Evolutionary conservation across 2,329 filamentous ascomycete species (phyloP).

Genomic region (Bipolaris oryzae): DNA sequence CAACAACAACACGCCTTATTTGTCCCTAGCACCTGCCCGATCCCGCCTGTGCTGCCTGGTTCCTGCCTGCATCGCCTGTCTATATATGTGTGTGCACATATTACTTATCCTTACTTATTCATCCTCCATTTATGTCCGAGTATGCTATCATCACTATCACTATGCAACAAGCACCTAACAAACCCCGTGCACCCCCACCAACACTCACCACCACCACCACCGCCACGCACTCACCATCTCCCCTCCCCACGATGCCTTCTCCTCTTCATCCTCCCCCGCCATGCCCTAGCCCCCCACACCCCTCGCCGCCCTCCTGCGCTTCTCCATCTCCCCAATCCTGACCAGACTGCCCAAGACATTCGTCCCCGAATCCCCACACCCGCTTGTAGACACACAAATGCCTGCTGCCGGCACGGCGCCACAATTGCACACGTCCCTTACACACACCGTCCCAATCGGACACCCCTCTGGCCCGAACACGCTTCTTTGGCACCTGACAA

Average conservation of each 20-base stretch:
- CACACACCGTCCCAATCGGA: constrained; percentile 24
- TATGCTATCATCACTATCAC: too few relatives aligned
- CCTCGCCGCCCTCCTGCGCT: constrained; percentile 12
- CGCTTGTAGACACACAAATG: constrained; percentile 28
- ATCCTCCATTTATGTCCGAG: too few relatives aligned
- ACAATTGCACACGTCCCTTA: constrained; percentile 27
- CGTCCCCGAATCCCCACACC: constrained; percentile 25
- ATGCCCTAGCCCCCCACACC: constrained; percentile 1
- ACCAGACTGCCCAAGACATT: constrained; percentile 21
- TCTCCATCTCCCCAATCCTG: constrained; percentile 21
- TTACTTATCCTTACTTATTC: too few relatives aligned
- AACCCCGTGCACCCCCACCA: too few relatives aligned
- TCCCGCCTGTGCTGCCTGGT: too few relatives aligned
- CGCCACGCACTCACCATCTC: not conserved
- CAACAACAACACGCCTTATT: not conserved
- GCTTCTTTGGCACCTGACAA: constrained; percentile 9
- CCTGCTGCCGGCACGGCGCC: constrained; percentile 13
- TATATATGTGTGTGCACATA: too few relatives aligned
- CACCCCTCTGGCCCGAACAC: constrained; percentile 14
- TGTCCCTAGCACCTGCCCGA: not conserved
- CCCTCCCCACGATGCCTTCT: not conserved
- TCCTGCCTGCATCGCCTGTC: too few relatives aligned
- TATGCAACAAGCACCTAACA: too few relatives aligned
- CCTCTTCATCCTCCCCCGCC: not conserved
- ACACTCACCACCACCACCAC: too few relatives aligned